phyloP scores from a whole-genome alignment of 2,329 filamentous ascomycete genomes.

The Mollisia scopiformis region DNA sequence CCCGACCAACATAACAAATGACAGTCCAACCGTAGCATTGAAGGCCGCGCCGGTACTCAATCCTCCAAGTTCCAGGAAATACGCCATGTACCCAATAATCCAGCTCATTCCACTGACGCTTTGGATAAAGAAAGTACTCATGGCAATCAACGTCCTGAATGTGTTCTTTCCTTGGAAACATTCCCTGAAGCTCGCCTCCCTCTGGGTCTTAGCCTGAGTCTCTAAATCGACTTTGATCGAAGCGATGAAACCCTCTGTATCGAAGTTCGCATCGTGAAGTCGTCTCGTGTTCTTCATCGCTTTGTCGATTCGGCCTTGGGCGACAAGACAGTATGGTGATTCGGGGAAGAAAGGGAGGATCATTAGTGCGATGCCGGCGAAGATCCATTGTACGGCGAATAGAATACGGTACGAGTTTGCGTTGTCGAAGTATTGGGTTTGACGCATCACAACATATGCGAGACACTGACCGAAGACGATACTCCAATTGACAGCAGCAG shows the following conservation, averaged over 20 bases:
- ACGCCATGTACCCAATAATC: conserved; percentile 36
- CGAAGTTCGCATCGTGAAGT: conserved; percentile 13
- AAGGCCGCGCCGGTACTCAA: conserved; percentile 29
- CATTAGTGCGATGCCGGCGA: conserved; percentile 47
- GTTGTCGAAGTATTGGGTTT: conserved; percentile 40
- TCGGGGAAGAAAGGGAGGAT: conserved; percentile 49
- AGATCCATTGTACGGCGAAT: conserved; percentile 52
- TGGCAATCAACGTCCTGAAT: conserved; percentile 31
- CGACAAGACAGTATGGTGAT: conserved; percentile 51
- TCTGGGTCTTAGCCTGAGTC: conserved; percentile 4
- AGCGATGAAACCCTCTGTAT: conserved; percentile 20
- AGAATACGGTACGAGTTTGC: conserved; percentile 46
- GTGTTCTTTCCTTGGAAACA: conserved; percentile 28
- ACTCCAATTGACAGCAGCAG: conserved; percentile 27
- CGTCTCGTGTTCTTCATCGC: conserved; percentile 17
- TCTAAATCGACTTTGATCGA: conserved; percentile 12
- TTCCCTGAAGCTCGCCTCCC: conserved; percentile 17
- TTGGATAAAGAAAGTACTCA: conserved; percentile 37
- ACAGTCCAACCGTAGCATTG: conserved; percentile 33
- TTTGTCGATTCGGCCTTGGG: conserved; percentile 18
- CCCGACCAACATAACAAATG: conserved; percentile 35
- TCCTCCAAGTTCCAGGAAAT: conserved; percentile 37
- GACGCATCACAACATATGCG: conserved; percentile 27
- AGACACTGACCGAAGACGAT: conserved; percentile 30
- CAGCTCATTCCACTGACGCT: conserved; percentile 35